Base-by-base conservation (phyloP, 2,329 filamentous ascomycete species). In the Cercospora sp. region DNA sequence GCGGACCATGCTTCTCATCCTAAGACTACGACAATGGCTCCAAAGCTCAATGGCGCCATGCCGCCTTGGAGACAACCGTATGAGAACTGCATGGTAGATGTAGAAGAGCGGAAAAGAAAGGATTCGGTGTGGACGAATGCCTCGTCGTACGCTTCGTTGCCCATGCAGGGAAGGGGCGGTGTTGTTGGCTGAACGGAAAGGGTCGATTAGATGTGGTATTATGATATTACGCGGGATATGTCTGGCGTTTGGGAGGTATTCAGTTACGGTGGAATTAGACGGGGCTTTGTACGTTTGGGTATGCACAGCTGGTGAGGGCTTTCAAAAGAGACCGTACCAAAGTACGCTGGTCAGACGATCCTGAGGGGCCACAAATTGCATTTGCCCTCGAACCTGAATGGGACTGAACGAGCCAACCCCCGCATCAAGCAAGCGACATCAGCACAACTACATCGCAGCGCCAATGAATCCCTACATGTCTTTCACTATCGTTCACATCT, bases 121-220 rank as follows among this genome's bases (percentile, higher is more conserved):
- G 55, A 59, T 36, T 59, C 30, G 5, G 3, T 59, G n/a, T 59
- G 28, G 55, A 59, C 55, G n/a, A 59, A 59, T 23, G 55, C 48
- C 18, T 53, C 48, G 12, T 53, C 48, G 6, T 28, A 53, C 8
- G 16, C 23, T 8, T 55, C 1, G n/a, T 55, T 8, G 13, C 48
- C 48, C 16, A 13, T 26, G 48, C 23, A 53, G 12, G 48, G 20
- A 1, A 53, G 48, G 12, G 23, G 48, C 12, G n/a, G 20, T n/a
- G 36, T 40, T 1, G 36, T 53, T 16, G 48, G 48, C 2, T 28
- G 23, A 53, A 16, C 7, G 1, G 23, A 16, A 13, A 8, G 12
- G 12, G 20, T 16, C 16, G 13, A n/a, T 40, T n/a, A 33, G 36
- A 40, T 40, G 5, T 40, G 36, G 36, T 40, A 13, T n/a, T 40